Base-by-base conservation (phyloP, 768 basidiomycete genomes). In the Leccinum imitatum region DNA sequence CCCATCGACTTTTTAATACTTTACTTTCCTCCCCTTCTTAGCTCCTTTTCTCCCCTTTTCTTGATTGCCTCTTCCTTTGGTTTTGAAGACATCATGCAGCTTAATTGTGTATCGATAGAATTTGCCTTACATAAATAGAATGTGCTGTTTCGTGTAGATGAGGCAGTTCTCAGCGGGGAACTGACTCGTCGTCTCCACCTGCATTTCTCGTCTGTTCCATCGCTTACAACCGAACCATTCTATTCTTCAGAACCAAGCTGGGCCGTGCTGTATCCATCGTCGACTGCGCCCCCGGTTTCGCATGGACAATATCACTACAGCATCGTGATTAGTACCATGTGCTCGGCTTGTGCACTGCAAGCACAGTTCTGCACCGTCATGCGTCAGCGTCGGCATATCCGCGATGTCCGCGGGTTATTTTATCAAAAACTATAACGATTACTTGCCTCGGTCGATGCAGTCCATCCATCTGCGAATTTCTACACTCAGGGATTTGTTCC, bases 381-480 rank as follows among this genome's bases (percentile, higher is more conserved):
- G 14, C 4, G 33, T 67, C 39, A 66, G 50, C 15, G 0, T n/a
- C 35, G 13, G 14, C 35, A 37, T 13, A 37, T n/a, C 17, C 8
- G 30, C 10, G 17, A 35, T 25, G 53, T 39, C n/a, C 27, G 33
- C 19, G 15, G 14, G 14, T 15, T 37, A 3, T 21, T 47, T 21
- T 14, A 50, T 31, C 11, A 17, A 10, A 59, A 15, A 56, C 27
- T 10, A 27, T 2, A 14, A 14, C 2, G 51, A 17, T 48, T 35
- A 31, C 83, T 56, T 68, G 86, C 94, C 78, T 90, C 87, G 0
- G 93, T 94, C 0, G 90, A 90, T n/a, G 89, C 86, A 3, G 93
- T 94, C 95, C 95, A 96, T 25, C 91, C 92, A 69, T 96, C 95
- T 2, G 91, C 90, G 72, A 91, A 95, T 60, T 91, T 83, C 84